These are phyloP conservation scores for Breviolum minutum DNA, from an alignment of 73 alveolate species.

Conservation along the genomic window DNA sequence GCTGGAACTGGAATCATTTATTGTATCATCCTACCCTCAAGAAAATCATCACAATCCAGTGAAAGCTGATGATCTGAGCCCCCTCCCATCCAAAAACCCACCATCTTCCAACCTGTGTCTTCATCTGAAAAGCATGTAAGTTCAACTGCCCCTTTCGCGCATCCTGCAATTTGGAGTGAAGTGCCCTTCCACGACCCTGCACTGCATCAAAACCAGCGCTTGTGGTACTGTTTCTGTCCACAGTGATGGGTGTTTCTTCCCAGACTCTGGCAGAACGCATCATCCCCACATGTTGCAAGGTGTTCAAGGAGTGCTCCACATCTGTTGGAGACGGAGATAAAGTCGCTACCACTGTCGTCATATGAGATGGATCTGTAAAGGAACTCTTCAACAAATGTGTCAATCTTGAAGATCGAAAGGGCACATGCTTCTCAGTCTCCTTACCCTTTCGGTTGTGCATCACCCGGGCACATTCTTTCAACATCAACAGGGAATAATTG, in stretches of 20 bases:
- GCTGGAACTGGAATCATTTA: too few relatives aligned
- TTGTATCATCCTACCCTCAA: too few relatives aligned
- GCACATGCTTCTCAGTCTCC: constrained; percentile 32
- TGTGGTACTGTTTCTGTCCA: not conserved
- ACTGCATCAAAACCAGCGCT: constrained; percentile 51
- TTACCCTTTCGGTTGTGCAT: constrained; percentile 57
- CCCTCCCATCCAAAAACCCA: not conserved
- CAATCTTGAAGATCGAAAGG: constrained; percentile 79
- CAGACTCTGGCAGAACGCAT: constrained; percentile 86
- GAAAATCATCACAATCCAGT: not conserved
- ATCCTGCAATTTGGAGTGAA: constrained; percentile 89
- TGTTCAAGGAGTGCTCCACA: constrained; percentile 89
- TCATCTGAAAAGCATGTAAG: constrained; percentile 87
- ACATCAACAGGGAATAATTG: constrained; percentile 87
- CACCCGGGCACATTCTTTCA: constrained; percentile 90
- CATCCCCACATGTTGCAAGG: constrained; percentile 94
- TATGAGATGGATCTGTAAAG: constrained; percentile 55
- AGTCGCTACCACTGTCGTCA: constrained; percentile 90
- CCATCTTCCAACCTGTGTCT: constrained; percentile 24
- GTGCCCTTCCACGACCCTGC: constrained; percentile 84
- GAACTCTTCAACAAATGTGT: constrained; percentile 76
- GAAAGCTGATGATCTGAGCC: not conserved
- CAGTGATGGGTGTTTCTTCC: not conserved
- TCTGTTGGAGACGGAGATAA: constrained; percentile 82
- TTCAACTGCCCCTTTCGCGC: constrained; percentile 87